Conservation (phyloP, 495 filamentous ascomycete genomes). For the Tuber calosporum region DNA sequence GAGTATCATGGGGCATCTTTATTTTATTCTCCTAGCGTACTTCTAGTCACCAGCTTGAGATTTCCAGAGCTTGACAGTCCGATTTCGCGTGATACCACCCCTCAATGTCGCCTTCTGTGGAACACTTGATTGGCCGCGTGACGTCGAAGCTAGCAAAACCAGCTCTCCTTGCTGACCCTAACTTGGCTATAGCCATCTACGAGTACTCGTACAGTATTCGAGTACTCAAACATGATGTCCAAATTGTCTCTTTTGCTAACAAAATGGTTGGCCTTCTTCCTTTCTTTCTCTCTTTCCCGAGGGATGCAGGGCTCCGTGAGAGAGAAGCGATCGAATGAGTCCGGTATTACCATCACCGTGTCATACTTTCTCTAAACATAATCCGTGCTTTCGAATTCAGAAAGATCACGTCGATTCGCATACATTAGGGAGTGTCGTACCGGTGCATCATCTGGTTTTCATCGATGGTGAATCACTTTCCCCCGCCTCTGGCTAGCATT, state of each 20-base stretch:
- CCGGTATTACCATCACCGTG: too few relatives aligned
- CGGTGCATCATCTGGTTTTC: not conserved
- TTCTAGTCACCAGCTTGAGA: not conserved
- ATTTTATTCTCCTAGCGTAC: not conserved
- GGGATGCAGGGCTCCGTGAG: not conserved
- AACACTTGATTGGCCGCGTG: not conserved
- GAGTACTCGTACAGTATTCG: too few relatives aligned
- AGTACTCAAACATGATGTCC: too few relatives aligned
- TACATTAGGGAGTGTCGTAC: not conserved
- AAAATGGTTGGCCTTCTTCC: not conserved
- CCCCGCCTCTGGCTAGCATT: not conserved
- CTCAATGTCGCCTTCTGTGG: not conserved
- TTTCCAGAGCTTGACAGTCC: too few relatives aligned
- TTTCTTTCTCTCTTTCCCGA: not conserved
- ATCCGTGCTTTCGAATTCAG: not conserved
- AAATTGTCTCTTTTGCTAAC: not conserved
- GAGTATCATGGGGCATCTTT: not conserved
- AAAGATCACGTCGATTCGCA: not conserved
- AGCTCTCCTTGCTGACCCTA: not conserved
- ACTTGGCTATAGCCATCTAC: not conserved
- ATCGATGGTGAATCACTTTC: not conserved
- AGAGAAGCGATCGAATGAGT: too few relatives aligned
- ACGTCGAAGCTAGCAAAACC: not conserved
- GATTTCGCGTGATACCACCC: not conserved
- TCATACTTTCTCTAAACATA: too few relatives aligned